Percentiles rank a stretch among this genome's conserved stretches.
Conservation (phyloP, 805 yeast genomes). For the Lachancea sp. region DNA sequence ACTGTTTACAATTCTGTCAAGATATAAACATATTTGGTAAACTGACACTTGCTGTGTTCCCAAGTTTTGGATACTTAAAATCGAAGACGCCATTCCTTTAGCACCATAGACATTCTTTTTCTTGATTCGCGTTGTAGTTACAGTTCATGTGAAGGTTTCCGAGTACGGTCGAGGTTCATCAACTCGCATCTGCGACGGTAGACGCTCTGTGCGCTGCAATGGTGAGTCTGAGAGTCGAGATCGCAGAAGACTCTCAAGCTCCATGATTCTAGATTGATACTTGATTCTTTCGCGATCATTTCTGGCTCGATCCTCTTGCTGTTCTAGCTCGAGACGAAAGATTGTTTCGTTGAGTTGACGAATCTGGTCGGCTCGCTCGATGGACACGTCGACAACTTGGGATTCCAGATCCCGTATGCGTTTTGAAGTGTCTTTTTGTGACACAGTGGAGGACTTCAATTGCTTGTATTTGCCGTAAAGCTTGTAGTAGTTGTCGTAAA, state of each 20-base stretch:
- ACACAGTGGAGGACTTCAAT: conserved; percentile 13
- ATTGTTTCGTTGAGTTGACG: conserved; percentile 26
- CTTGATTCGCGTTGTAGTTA: background rate
- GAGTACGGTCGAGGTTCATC: background rate
- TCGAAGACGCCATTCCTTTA: too few species aligned
- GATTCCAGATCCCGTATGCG: conserved; percentile 23
- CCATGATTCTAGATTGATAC: conserved; percentile 25
- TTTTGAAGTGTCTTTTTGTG: conserved; percentile 10
- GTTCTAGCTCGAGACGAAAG: conserved; percentile 19
- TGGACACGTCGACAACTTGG: conserved; percentile 19
- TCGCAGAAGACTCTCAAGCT: conserved; percentile 20
- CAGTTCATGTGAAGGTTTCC: background rate
- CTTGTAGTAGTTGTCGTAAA: conserved; percentile 33
- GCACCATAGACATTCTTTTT: too few species aligned
- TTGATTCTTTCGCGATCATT: conserved; percentile 20
- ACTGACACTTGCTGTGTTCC: too few species aligned
- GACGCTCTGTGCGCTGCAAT: background rate
- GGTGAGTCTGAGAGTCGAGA: background rate
- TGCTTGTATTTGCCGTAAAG: conserved; percentile 30
- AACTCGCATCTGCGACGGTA: background rate
- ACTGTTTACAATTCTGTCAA: too few species aligned
- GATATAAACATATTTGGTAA: too few species aligned
- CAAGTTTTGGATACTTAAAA: too few species aligned
- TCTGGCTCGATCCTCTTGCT: conserved; percentile 20
- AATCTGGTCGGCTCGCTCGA: conserved; percentile 25